phyloP scores from a whole-genome alignment of 2,329 filamentous ascomycete species.

The Apiospora saccharicola region DNA sequence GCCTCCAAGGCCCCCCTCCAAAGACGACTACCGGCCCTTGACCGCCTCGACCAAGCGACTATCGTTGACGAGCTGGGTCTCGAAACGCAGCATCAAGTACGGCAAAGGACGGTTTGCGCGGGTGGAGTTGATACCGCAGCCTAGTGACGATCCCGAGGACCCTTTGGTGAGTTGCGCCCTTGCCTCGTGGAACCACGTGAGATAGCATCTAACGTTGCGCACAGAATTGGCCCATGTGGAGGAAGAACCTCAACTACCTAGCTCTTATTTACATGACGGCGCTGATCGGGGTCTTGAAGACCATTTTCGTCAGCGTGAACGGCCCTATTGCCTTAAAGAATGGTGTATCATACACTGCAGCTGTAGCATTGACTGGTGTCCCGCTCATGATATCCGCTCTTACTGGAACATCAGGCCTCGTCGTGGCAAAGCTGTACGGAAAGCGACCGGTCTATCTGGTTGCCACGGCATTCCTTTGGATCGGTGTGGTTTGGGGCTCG shows the following conservation, averaged over 20 bases:
- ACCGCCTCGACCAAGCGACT: conserved; percentile 46
- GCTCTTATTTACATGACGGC: conserved; percentile 56
- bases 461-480: conserved; percentile 54
- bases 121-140: conserved; percentile 61
- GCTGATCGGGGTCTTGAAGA: conserved; percentile 61
- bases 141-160: conserved; percentile 61
- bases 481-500: conserved; percentile 60
- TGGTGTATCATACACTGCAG: conserved; percentile 54
- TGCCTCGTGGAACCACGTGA: too few relatives aligned
- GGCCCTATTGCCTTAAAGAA: conserved; percentile 51
- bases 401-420: conserved; percentile 51
- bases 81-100: conserved; percentile 54
- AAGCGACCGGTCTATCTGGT: conserved; percentile 62
- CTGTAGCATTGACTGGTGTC: conserved; percentile 59
- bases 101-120: conserved; percentile 51
- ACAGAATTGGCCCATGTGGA: conserved; percentile 64
- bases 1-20: not conserved
- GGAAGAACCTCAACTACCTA: conserved; percentile 58
- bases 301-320: conserved; percentile 58
- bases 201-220: conserved; percentile 24
- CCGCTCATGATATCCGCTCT: conserved; percentile 59
- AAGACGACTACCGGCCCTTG: conserved; percentile 32
- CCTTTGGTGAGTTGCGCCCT: conserved; percentile 53
- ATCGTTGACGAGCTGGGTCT: conserved; percentile 45
- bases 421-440: conserved; percentile 56